Evolutionary conservation across 495 filamentous ascomycete genomes (phyloP).

Genomic region (Tuber melanosporum): DNA sequence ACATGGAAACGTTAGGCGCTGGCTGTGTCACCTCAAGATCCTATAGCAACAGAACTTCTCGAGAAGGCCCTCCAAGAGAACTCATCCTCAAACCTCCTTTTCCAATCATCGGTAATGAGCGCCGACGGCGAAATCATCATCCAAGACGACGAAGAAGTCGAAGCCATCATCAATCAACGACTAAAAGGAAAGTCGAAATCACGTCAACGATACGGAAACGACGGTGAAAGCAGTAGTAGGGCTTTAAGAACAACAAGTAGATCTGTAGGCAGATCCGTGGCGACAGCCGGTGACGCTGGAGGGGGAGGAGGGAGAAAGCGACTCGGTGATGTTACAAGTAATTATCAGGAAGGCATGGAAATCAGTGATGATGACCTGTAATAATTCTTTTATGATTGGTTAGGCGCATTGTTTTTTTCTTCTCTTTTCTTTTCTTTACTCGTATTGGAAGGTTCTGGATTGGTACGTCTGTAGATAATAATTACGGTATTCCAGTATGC

Average conservation of each 20-base stretch:
- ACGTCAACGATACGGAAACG: constrained; percentile 24
- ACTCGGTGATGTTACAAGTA: constrained; percentile 39
- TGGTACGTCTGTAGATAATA: background rate
- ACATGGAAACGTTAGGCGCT: constrained; percentile 63
- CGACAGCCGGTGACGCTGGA: constrained; percentile 1
- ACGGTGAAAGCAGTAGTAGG: constrained; percentile 21
- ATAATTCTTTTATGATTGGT: background rate
- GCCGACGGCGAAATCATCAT: constrained; percentile 39
- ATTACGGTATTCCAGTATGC: background rate
- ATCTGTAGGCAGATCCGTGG: constrained; percentile 4
- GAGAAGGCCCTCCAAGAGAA: constrained; percentile 68
- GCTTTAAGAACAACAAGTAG: constrained; percentile 9
- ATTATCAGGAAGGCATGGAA: constrained; percentile 38
- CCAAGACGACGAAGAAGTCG: constrained; percentile 36
- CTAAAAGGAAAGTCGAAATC: constrained; percentile 27
- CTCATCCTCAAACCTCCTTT: constrained; percentile 42
- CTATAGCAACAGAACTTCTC: constrained; percentile 67
- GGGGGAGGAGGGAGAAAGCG: constrained; percentile 24
- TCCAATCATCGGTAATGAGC: constrained; percentile 28
- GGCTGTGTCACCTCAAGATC: constrained; percentile 60
- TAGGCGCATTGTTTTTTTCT: background rate
- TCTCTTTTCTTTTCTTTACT: background rate
- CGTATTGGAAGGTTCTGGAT: background rate
- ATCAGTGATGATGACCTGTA: constrained; percentile 38
- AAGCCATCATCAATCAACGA: constrained; percentile 24